Evolutionary conservation across 2,329 filamentous ascomycete species (phyloP), one percentile per base, ranked within the genome.

Genomic region (Didymella pinodella): DNA sequence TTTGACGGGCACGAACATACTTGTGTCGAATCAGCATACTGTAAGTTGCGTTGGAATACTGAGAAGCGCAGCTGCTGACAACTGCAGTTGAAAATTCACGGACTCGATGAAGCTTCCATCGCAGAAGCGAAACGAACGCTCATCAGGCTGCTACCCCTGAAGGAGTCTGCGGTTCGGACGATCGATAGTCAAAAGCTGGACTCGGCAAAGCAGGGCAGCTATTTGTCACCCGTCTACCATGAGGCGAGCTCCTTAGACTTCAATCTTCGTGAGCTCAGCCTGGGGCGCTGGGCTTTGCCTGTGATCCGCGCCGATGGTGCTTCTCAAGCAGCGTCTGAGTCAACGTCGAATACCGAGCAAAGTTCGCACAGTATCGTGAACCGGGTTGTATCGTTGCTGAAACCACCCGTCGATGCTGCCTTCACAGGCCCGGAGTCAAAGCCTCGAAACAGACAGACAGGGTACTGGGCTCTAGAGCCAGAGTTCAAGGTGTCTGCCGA

Each of bases 121-220:
- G 65, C 63, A 20, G 71, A 76, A 47, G 75, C 75, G 31, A 63
- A 67, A 49, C 69, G 73, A 7, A 62, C 59, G 28, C 61, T 78
- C 12, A 44, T 74, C 18, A 66, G 58, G 29, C 57, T 77, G 26
- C 54, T 78, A 12, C 71, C 70, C 4, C 46, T 72, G 8, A 64
- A 68, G 25, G 48, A 62, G 12, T 16, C 46, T 16, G 51, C 47
- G 16, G 44, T 18, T 8, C 59, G 57, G 22, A 66, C 65, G 10
- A 60, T 70, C 20, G 69, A 76, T 32, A 64, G 57, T 4, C 65
- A 64, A 2, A 52, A 50, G 28, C 20, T 71, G 18, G 59, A 66
- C 20, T 56, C 52, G 50, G 56, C 48, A 3, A 59, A 58, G 22
- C 47, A 57, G 5, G 20, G 64, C 8, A 59, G 54, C 16, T 65